Percentiles rank a stretch among this genome's conserved stretches.
Conservation (phyloP, 345 rosid species). For the Moricandia arvensis region DNA sequence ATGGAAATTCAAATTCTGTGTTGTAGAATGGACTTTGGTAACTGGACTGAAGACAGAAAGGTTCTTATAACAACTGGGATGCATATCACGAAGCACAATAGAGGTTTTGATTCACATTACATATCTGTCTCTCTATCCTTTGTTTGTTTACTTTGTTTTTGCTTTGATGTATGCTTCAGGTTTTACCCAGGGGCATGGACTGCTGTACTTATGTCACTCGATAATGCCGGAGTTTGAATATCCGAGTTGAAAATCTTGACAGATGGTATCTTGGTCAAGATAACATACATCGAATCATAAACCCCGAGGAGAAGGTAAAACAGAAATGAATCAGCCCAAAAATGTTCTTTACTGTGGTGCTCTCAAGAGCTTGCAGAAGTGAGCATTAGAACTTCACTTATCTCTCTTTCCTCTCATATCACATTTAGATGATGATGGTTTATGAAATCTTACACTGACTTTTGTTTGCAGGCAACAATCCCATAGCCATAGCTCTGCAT, state of each 20-base stretch:
- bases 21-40: slow-evolving; percentile 88
- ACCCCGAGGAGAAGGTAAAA: slow-evolving; percentile 85
- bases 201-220: slow-evolving; percentile 69
- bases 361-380: slow-evolving; percentile 51
- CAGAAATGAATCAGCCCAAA: slow-evolving; percentile 63
- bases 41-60: slow-evolving; percentile 69
- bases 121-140: neutral
- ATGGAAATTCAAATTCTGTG: neutral
- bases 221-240: slow-evolving; percentile 84
- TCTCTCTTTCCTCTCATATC: neutral
- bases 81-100: slow-evolving; percentile 68
- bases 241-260: slow-evolving; percentile 85
- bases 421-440: neutral
- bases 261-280: slow-evolving; percentile 95
- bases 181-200: slow-evolving; percentile 97
- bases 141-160: neutral
- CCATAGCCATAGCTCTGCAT: slow-evolving; percentile 38
- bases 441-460: neutral
- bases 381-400: slow-evolving; percentile 13
- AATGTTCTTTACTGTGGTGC: slow-evolving; percentile 88
- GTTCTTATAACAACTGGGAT: slow-evolving; percentile 67
- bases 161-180: slow-evolving; percentile 43
- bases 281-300: slow-evolving; percentile 76
- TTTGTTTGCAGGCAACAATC: slow-evolving; percentile 40
- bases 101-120: slow-evolving; percentile 48